These are phyloP conservation scores for Phoenix dactylifera DNA, from an alignment of 176 grass and related monocot genomes.

Conservation along the genomic window DNA sequence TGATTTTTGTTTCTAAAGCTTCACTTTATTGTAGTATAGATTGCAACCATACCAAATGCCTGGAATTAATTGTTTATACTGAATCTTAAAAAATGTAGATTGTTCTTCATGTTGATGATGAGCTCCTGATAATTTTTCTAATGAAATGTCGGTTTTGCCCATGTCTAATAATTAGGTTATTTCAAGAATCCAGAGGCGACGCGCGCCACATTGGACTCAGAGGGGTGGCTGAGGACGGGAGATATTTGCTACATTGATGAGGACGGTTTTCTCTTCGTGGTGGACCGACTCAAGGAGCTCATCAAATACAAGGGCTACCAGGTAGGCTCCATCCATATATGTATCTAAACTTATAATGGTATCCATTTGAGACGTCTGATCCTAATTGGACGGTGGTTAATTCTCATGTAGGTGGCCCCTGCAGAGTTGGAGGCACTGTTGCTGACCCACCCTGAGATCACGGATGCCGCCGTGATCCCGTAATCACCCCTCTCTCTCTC, in stretches of 20 bases:
- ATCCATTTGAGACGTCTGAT: too few species aligned
- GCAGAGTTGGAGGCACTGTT: constrained; percentile 85
- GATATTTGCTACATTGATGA: constrained; percentile 98
- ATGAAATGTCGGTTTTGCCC: too few species aligned
- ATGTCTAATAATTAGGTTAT: too few species aligned
- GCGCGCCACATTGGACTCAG: constrained; percentile 25
- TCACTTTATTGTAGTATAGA: too few species aligned
- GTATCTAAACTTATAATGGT: neutral
- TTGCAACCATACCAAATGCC: too few species aligned
- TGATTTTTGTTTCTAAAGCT: too few species aligned
- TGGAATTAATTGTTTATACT: too few species aligned
- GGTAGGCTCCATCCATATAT: too few species aligned
- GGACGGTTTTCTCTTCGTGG: constrained; percentile 88
- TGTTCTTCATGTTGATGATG: too few species aligned
- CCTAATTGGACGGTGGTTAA: neutral
- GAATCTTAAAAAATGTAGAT: too few species aligned
- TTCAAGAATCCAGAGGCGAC: too few species aligned
- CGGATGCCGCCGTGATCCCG: constrained; percentile 58
- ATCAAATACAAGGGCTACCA: constrained; percentile 64
- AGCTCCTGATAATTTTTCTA: too few species aligned
- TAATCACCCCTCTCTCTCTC: constrained; percentile 19
- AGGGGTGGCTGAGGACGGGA: constrained; percentile 80
- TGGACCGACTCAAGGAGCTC: constrained; percentile 82
- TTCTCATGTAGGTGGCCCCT: constrained; percentile 55
- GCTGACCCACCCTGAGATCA: constrained; percentile 59